Evolutionary conservation across 768 basidiomycete genomes (phyloP).

Genomic region (Neoboletus brunneissimus): DNA sequence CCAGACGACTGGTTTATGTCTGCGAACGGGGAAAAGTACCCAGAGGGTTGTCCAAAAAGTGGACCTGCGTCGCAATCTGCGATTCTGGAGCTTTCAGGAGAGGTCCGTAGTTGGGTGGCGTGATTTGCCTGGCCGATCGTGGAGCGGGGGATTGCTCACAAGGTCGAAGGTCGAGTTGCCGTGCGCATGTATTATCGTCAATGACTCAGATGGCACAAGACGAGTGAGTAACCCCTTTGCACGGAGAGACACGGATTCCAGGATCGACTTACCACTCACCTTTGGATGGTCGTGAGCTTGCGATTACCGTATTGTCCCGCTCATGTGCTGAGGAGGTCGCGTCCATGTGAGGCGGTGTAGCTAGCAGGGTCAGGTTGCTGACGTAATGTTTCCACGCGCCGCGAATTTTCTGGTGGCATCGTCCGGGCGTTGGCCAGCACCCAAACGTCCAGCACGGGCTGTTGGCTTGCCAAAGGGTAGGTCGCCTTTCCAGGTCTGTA

Average conservation of each 20-base stretch:
- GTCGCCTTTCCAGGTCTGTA: slow-evolving; percentile 1
- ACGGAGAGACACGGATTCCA: not conserved
- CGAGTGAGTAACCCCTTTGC: not conserved
- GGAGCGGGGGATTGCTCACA: not conserved
- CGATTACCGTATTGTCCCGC: not conserved
- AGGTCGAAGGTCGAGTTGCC: not conserved
- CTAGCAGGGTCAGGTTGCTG: slow-evolving; percentile 19
- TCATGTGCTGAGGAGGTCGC: not conserved
- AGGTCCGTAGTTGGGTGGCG: not conserved
- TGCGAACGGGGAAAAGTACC: not conserved
- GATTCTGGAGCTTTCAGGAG: not conserved
- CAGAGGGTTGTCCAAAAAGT: not conserved
- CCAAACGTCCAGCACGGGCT: slow-evolving; percentile 32
- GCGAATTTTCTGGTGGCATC: slow-evolving; percentile 30
- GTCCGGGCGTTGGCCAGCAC: slow-evolving; percentile 25
- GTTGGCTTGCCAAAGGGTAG: slow-evolving; percentile 31
- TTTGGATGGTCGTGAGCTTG: not conserved
- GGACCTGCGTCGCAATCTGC: not conserved
- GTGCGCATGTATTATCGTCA: not conserved
- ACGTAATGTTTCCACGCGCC: slow-evolving; percentile 34
- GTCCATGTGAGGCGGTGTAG: not conserved
- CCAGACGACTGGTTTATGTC: not conserved
- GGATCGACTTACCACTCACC: not conserved
- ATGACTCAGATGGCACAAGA: not conserved
- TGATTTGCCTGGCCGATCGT: not conserved